These are phyloP conservation scores for Suillus subaureus DNA, from an alignment of 768 basidiomycete genomes.

Conservation along the genomic window DNA sequence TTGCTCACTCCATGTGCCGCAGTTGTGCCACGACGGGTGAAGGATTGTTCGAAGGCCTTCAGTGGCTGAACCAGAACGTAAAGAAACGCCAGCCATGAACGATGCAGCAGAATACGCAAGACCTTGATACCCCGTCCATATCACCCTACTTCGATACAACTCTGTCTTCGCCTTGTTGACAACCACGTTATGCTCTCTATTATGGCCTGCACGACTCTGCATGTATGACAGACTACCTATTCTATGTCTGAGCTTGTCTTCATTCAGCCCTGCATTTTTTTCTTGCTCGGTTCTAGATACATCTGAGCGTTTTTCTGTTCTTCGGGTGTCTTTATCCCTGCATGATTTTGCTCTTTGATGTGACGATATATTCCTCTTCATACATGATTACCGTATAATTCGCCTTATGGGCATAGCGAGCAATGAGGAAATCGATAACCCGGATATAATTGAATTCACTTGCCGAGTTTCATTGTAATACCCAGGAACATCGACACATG, in stretches of 20 bases:
- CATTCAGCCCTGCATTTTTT: constrained; percentile 30
- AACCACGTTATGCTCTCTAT: constrained; percentile 38
- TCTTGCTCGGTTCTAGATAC: constrained; percentile 12
- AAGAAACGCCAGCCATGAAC: constrained; percentile 83
- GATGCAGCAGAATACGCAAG: constrained; percentile 21
- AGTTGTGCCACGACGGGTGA: constrained; percentile 97
- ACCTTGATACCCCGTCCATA: constrained; percentile 26
- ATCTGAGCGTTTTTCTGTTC: constrained; percentile 1
- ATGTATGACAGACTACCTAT: constrained; percentile 39
- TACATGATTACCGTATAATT: constrained; percentile 7
- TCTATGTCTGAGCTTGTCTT: constrained; percentile 25
- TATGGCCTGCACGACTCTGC: constrained; percentile 37
- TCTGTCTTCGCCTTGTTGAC: constrained; percentile 28
- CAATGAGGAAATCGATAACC: not conserved
- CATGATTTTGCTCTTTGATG: constrained; percentile 4
- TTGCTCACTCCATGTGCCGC: constrained; percentile 8
- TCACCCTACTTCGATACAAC: constrained; percentile 26
- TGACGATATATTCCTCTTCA: not conserved
- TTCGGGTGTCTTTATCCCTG: constrained; percentile 1
- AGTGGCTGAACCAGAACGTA: constrained; percentile 97
- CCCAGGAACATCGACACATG: not conserved
- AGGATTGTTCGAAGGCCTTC: constrained; percentile 94
- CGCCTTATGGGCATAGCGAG: not conserved
- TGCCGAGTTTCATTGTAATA: not conserved
- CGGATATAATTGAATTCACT: not conserved